Evolutionary conservation across 306 rosid species (phyloP).

Genomic region (Medicago ruthenica): DNA sequence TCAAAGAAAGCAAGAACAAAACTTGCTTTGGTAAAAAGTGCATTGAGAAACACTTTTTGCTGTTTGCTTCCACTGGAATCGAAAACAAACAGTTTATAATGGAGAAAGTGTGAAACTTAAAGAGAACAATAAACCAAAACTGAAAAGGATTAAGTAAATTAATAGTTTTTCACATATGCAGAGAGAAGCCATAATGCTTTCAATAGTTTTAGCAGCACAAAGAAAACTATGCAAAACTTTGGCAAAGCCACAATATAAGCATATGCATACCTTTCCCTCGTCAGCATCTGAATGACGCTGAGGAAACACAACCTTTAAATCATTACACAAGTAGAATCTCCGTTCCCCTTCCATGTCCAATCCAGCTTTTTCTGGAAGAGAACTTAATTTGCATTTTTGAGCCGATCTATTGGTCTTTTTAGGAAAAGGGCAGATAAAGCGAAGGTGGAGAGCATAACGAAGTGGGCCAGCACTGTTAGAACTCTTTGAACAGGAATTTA

Average conservation of each 20-base stretch:
- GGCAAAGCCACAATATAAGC: slow-evolving; percentile 23
- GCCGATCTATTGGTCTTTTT: slow-evolving; percentile 60
- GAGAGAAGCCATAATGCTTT: slow-evolving; percentile 28
- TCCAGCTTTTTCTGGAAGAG: slow-evolving; percentile 57
- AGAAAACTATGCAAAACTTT: slow-evolving; percentile 6
- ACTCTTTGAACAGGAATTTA: slow-evolving; percentile 58
- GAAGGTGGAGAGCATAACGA: slow-evolving; percentile 96
- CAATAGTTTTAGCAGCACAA: not conserved
- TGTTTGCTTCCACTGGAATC: not conserved
- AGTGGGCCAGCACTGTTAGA: slow-evolving; percentile 64
- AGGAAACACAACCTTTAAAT: slow-evolving; percentile 90
- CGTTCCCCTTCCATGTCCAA: slow-evolving; percentile 63
- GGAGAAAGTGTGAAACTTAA: slow-evolving; percentile 26
- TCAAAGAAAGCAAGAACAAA: not conserved
- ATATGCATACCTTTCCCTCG: slow-evolving; percentile 96
- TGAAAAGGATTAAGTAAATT: slow-evolving; percentile 7
- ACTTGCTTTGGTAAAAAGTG: not conserved
- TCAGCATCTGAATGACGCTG: slow-evolving; percentile 96
- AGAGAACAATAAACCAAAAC: slow-evolving; percentile 22
- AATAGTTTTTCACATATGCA: not conserved
- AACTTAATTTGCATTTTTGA: slow-evolving; percentile 61
- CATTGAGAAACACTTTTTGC: not conserved
- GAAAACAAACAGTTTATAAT: not conserved
- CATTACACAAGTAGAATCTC: slow-evolving; percentile 89
- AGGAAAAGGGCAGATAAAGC: slow-evolving; percentile 77